These are phyloP conservation scores for Lyophyllum shimeji DNA, from an alignment of 768 basidiomycete genomes.

Conservation along the genomic window DNA sequence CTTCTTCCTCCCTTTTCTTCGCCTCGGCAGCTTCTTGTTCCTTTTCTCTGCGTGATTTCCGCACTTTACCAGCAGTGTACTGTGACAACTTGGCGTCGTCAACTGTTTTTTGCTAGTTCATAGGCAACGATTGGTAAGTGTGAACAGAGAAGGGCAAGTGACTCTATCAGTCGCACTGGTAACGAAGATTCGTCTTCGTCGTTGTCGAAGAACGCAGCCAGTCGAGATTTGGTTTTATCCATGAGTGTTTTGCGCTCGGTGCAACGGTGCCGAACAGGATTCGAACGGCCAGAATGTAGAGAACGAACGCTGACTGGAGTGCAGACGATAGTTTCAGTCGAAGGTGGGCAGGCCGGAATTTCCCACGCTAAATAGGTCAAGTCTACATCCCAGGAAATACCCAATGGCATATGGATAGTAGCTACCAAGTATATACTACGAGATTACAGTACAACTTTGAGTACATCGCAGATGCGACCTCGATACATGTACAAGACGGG, in stretches of 20 bases:
- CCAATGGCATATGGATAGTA: neutral
- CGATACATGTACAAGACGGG: neutral
- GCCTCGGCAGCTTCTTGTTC: constrained; percentile 92
- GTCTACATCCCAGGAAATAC: neutral
- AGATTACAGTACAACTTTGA: neutral
- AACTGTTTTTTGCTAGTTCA: constrained; percentile 76
- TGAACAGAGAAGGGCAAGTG: constrained; percentile 50
- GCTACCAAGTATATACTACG: neutral
- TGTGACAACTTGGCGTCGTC: constrained; percentile 85
- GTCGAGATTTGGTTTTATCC: constrained; percentile 67
- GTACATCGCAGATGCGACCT: neutral
- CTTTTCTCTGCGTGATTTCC: constrained; percentile 89
- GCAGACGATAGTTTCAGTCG: neutral
- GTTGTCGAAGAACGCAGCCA: constrained; percentile 83
- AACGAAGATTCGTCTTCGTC: constrained; percentile 85
- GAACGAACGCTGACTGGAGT: too few relatives aligned
- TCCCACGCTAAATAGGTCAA: too few relatives aligned
- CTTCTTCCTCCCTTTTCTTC: constrained; percentile 83
- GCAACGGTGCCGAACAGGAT: neutral
- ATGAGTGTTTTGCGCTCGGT: constrained; percentile 20
- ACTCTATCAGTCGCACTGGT: constrained; percentile 88
- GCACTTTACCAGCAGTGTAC: constrained; percentile 81
- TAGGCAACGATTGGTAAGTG: constrained; percentile 61
- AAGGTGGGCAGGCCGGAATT: neutral
- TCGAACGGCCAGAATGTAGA: neutral